Conservation (phyloP, 2,329 filamentous ascomycete genomes). For the Fusarium tanahbumbuense region DNA sequence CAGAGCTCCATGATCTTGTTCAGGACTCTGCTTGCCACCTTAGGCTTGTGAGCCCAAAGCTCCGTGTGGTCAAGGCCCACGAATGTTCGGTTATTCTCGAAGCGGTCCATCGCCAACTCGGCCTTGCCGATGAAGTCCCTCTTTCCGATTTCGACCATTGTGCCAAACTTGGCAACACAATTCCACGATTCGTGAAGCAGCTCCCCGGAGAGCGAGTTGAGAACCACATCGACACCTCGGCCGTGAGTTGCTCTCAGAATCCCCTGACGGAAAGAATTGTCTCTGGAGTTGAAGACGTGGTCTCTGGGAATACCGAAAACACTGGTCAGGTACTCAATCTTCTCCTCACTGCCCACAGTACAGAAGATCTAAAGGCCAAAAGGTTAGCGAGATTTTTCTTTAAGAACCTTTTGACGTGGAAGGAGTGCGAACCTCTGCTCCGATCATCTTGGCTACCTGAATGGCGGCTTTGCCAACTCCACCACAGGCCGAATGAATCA, state of each 20-base stretch:
- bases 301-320: slow-evolving; percentile 48
- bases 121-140: slow-evolving; percentile 55
- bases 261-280: slow-evolving; percentile 48
- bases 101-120: slow-evolving; percentile 58
- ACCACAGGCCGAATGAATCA: slow-evolving; percentile 52
- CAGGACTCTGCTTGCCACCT: slow-evolving; percentile 3
- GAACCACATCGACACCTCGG: slow-evolving; percentile 52
- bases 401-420: not conserved
- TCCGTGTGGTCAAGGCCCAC: slow-evolving; percentile 50
- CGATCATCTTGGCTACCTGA: slow-evolving; percentile 46
- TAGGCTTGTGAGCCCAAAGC: slow-evolving; percentile 21
- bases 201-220: slow-evolving; percentile 57
- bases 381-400: not conserved
- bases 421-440: slow-evolving; percentile 50
- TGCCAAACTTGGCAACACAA: slow-evolving; percentile 58
- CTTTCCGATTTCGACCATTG: slow-evolving; percentile 61
- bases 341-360: slow-evolving; percentile 53
- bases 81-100: slow-evolving; percentile 52
- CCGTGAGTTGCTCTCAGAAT: slow-evolving; percentile 46
- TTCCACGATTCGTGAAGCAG: slow-evolving; percentile 56
- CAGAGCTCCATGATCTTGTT: slow-evolving; percentile 10
- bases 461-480: slow-evolving; percentile 52
- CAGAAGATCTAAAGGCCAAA: not conserved
- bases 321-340: slow-evolving; percentile 49
- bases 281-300: slow-evolving; percentile 52